Percentiles rank a stretch among this genome's conserved stretches.
phyloP scores from a whole-genome alignment of 805 yeast genomes.

The Hanseniaspora thailandica region DNA sequence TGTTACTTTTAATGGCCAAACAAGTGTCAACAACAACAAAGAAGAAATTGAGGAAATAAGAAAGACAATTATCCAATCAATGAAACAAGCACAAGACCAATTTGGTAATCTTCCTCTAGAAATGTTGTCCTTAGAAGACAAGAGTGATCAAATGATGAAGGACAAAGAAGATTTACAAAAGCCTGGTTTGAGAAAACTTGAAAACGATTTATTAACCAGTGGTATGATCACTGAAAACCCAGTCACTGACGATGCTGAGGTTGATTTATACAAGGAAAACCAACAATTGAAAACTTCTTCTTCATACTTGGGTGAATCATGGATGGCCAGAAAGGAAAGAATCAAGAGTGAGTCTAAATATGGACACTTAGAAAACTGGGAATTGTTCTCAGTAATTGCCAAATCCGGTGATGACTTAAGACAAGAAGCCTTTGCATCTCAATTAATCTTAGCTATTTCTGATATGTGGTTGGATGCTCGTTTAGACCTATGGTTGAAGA shows the following conservation, averaged over 20 bases:
- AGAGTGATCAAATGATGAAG: not conserved
- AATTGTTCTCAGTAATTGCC: constrained; percentile 85
- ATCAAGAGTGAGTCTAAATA: constrained; percentile 65
- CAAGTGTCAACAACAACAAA: constrained; percentile 31
- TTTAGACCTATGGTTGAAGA: constrained; percentile 79
- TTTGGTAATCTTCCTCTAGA: constrained; percentile 33
- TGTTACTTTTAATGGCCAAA: constrained; percentile 26
- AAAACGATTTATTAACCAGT: constrained; percentile 81
- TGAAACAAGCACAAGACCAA: constrained; percentile 65
- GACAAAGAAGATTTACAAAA: constrained; percentile 37
- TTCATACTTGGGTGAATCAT: constrained; percentile 79
- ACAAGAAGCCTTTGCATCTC: constrained; percentile 97
- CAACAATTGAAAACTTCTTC: constrained; percentile 25
- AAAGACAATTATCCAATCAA: constrained; percentile 54
- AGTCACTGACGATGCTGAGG: not conserved
- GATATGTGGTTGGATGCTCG: constrained; percentile 64
- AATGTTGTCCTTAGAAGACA: not conserved
- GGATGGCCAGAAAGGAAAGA: constrained; percentile 71
- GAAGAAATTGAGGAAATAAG: constrained; percentile 43
- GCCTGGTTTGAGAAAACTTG: constrained; percentile 84
- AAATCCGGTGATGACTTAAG: constrained; percentile 92
- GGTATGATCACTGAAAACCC: constrained; percentile 37
- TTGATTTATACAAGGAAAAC: not conserved
- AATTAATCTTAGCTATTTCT: constrained; percentile 75
- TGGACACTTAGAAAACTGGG: constrained; percentile 90